Conservation (phyloP, 177 flowering plant genomes). For the Vitis hybrid region DNA sequence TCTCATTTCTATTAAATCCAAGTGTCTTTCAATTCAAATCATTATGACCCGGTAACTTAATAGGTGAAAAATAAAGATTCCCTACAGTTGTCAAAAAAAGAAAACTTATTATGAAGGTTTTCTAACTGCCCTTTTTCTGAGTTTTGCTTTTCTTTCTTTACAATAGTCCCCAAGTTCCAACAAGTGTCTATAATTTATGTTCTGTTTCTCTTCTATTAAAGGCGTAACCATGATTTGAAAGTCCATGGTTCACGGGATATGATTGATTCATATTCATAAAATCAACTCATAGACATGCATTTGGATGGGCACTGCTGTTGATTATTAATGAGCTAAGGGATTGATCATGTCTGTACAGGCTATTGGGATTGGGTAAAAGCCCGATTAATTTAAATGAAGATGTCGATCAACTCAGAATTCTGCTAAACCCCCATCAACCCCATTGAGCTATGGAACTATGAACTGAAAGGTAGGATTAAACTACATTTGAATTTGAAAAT, state of each 20-base stretch:
- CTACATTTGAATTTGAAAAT: constrained; percentile 10
- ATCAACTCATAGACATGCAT: no score
- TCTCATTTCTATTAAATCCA: background rate
- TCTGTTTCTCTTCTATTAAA: no score
- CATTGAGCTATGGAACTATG: no score
- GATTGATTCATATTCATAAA: no score
- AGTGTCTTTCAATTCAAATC: background rate
- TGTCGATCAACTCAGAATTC: background rate
- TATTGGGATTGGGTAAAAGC: background rate
- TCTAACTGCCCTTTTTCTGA: background rate
- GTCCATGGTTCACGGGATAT: no score
- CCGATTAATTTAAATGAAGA: constrained; percentile 6
- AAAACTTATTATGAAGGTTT: constrained; percentile 2
- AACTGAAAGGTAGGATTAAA: background rate
- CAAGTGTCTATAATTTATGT: background rate
- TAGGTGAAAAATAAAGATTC: background rate
- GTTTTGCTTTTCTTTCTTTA: background rate
- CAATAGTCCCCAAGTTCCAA: constrained; percentile 11
- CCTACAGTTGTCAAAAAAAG: background rate
- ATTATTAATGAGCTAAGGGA: constrained; percentile 11
- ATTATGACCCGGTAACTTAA: background rate
- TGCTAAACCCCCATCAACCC: background rate
- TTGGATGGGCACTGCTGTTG: background rate
- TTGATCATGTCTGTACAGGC: constrained; percentile 17
- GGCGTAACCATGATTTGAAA: no score